Evolutionary conservation across 257 asterid species (phyloP).

Genomic region (Plantago major): DNA sequence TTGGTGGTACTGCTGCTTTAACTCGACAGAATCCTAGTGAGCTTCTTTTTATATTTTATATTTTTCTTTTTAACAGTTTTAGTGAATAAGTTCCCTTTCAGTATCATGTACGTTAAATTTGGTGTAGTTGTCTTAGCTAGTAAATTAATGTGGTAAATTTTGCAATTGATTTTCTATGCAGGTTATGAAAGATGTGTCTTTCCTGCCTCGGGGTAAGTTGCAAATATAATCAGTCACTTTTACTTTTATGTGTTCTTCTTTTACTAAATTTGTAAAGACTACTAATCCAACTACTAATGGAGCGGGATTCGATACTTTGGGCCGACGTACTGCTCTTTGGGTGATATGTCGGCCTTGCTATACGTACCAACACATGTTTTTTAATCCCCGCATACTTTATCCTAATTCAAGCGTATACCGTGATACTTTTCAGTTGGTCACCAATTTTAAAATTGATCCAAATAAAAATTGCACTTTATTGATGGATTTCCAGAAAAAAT

Average conservation of each 20-base stretch:
- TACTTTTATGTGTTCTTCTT: not conserved
- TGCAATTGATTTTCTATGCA: constrained; percentile 18
- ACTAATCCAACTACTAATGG: too few relatives aligned
- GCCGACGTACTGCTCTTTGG: too few relatives aligned
- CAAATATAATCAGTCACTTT: not conserved
- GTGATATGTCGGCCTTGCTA: too few relatives aligned
- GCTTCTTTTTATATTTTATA: not conserved
- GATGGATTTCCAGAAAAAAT: too few relatives aligned
- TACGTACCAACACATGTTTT: too few relatives aligned
- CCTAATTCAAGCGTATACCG: too few relatives aligned
- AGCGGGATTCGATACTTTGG: too few relatives aligned
- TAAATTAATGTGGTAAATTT: not conserved
- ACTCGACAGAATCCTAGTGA: constrained; percentile 61
- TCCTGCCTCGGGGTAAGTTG: constrained; percentile 40
- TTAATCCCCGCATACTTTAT: too few relatives aligned
- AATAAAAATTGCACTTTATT: too few relatives aligned
- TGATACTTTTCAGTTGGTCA: too few relatives aligned
- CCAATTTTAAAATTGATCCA: too few relatives aligned
- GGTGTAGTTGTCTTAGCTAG: not conserved
- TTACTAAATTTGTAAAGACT: too few relatives aligned
- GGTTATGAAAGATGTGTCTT: constrained; percentile 53
- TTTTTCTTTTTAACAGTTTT: not conserved
- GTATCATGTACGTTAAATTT: not conserved
- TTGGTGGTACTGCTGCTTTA: constrained; percentile 70
- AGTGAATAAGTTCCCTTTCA: not conserved